Conservation (phyloP, 164 flowering plant genomes). For the Litsea cubeba region DNA sequence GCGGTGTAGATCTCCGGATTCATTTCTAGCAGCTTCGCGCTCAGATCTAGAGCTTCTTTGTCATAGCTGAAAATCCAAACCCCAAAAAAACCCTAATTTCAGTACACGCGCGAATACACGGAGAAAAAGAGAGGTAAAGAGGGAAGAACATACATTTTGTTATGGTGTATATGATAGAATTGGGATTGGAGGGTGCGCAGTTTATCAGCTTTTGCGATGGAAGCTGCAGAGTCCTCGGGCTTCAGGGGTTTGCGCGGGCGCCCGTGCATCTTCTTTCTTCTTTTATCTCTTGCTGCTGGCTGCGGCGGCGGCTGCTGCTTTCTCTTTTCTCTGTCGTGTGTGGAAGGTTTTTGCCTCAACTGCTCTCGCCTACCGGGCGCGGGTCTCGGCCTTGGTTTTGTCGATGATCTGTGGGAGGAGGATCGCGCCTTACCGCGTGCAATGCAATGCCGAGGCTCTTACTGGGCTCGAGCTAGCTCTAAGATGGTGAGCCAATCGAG, state of each 20-base stretch:
- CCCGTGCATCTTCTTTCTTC: constrained; percentile 58
- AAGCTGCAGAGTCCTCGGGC: constrained; percentile 48
- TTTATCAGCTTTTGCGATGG: constrained; percentile 52
- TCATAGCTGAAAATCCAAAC: constrained; percentile 42
- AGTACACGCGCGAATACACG: neutral
- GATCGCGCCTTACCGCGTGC: too few relatives aligned
- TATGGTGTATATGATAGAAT: constrained; percentile 65
- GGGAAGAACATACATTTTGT: constrained; percentile 35
- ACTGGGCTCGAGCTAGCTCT: too few relatives aligned
- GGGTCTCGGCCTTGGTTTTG: too few relatives aligned
- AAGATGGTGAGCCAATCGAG: too few relatives aligned
- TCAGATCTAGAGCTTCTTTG: constrained; percentile 61
- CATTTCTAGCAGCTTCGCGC: constrained; percentile 59
- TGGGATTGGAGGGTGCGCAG: constrained; percentile 67
- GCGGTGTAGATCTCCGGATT: constrained; percentile 84
- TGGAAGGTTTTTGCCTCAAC: too few relatives aligned
- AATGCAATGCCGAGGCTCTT: too few relatives aligned
- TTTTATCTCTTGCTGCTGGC: neutral
- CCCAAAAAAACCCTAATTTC: neutral
- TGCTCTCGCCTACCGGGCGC: too few relatives aligned
- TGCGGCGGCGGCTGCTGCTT: too few relatives aligned
- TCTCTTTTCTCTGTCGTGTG: neutral
- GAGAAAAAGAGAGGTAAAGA: constrained; percentile 4
- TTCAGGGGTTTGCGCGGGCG: constrained; percentile 62
- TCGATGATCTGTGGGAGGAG: too few relatives aligned